These are phyloP conservation scores for Metschnikowia noctiluminum DNA, from an alignment of 805 yeast genomes.

Conservation along the genomic window DNA sequence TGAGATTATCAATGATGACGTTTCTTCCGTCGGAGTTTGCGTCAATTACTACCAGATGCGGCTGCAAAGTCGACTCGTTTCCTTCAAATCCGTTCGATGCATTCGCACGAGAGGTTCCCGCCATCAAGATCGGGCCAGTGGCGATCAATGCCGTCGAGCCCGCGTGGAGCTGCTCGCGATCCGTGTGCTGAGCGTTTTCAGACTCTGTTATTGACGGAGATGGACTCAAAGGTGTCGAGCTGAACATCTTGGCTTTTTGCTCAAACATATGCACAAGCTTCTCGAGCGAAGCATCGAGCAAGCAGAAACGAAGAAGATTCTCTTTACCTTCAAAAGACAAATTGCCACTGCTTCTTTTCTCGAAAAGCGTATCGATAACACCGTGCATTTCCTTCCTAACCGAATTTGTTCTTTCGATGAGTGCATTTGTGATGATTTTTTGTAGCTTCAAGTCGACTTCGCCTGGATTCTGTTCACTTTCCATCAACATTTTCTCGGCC, in stretches of 20 bases:
- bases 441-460: slow-evolving; percentile 39
- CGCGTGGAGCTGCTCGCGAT: slow-evolving; percentile 40
- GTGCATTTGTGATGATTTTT: slow-evolving; percentile 46
- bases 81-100: slow-evolving; percentile 8
- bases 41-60: slow-evolving; percentile 73
- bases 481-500: slow-evolving; percentile 60
- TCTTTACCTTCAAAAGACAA: slow-evolving; percentile 55
- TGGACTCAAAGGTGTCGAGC: slow-evolving; percentile 18
- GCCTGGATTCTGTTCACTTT: slow-evolving; percentile 16
- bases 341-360: slow-evolving; percentile 42
- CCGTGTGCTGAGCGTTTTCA: not conserved
- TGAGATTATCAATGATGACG: slow-evolving; percentile 59
- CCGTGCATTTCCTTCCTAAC: slow-evolving; percentile 50
- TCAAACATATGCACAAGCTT: slow-evolving; percentile 50
- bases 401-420: slow-evolving; percentile 48
- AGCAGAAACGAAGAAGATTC: slow-evolving; percentile 49
- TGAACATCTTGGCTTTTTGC: slow-evolving; percentile 29
- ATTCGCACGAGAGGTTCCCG: slow-evolving; percentile 8
- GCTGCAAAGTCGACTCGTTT: slow-evolving; percentile 37
- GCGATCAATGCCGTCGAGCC: slow-evolving; percentile 49
- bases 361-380: slow-evolving; percentile 49
- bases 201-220: slow-evolving; percentile 12
- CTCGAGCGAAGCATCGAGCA: slow-evolving; percentile 52
- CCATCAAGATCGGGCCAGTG: slow-evolving; percentile 48
- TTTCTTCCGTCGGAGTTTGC: slow-evolving; percentile 50